These are phyloP conservation scores for Alternaria sp. DNA, from an alignment of 2,329 filamentous ascomycete species.

Conservation along the genomic window DNA sequence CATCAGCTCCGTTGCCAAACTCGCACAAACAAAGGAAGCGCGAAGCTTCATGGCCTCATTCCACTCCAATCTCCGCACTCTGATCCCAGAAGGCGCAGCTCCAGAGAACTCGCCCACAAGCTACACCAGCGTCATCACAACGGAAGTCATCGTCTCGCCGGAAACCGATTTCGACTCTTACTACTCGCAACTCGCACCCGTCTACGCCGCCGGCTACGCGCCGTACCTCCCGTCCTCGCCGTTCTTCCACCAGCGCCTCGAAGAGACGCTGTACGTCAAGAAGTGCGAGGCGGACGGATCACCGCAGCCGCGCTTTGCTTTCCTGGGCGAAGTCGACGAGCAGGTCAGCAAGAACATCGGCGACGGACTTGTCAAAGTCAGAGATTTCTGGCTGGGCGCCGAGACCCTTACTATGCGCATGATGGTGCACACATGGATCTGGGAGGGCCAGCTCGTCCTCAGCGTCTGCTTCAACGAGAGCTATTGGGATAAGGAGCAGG, in stretches of 20 bases:
- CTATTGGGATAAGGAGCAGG: constrained; percentile 25
- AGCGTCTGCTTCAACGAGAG: constrained; percentile 32
- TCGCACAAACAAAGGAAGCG: constrained; percentile 18
- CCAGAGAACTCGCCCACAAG: constrained; percentile 25
- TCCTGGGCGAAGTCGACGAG: constrained; percentile 26
- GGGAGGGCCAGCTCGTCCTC: constrained; percentile 24
- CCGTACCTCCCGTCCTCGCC: constrained; percentile 26
- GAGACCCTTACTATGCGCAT: constrained; percentile 31
- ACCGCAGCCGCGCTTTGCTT: constrained; percentile 25
- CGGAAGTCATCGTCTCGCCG: constrained; percentile 28
- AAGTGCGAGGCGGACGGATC: constrained; percentile 19
- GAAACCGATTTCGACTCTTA: constrained; percentile 20
- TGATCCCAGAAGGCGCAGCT: constrained; percentile 23
- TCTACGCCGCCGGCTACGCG: constrained; percentile 25
- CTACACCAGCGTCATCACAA: constrained; percentile 28
- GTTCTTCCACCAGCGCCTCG: constrained; percentile 28
- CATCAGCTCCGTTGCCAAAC: constrained; percentile 20
- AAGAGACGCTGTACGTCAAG: constrained; percentile 6
- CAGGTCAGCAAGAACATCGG: constrained; percentile 22
- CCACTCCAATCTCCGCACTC: constrained; percentile 30
- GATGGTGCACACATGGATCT: constrained; percentile 35
- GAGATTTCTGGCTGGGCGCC: constrained; percentile 31
- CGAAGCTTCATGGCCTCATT: constrained; percentile 33
- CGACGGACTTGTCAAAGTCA: constrained; percentile 22
- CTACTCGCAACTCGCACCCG: constrained; percentile 26